A percentile compares a stretch with the other conserved stretches of the same genome.
Evolutionary conservation across 116 monocot species (phyloP).

Genomic region (Thalassia testudinum): DNA sequence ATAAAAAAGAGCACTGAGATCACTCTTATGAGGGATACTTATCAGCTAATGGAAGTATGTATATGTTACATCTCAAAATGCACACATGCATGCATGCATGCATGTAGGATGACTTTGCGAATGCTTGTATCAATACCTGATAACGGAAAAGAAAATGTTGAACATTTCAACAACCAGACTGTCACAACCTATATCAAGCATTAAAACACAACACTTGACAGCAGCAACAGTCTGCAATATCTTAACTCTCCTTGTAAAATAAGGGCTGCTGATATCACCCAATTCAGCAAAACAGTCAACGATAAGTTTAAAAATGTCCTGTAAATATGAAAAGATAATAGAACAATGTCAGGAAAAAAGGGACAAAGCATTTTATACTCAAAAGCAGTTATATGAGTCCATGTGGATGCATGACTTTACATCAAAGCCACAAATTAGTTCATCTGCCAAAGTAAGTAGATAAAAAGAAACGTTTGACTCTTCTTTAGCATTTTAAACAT

Average conservation of each 20-base stretch:
- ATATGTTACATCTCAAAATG: too few relatives aligned
- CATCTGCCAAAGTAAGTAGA: too few relatives aligned
- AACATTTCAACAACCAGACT: conserved; percentile 62
- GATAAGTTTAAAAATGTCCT: conserved; percentile 76
- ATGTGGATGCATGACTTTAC: too few relatives aligned
- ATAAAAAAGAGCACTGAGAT: too few relatives aligned
- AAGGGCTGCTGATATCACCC: conserved; percentile 49
- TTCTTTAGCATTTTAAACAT: too few relatives aligned
- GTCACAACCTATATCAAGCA: conserved; percentile 64
- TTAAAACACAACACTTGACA: conserved; percentile 53
- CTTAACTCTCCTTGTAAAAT: conserved; percentile 57
- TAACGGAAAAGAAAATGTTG: conserved; percentile 53
- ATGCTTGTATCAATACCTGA: conserved; percentile 20
- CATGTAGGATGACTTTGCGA: not conserved
- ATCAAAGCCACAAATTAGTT: too few relatives aligned
- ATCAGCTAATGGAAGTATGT: too few relatives aligned
- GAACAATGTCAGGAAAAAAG: too few relatives aligned
- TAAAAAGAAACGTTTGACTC: too few relatives aligned
- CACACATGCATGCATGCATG: not conserved
- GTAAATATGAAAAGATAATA: not conserved
- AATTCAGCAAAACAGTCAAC: conserved; percentile 47
- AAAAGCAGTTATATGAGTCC: too few relatives aligned
- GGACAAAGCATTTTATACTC: too few relatives aligned
- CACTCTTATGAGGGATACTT: too few relatives aligned
- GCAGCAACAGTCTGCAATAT: conserved; percentile 68